Evolutionary conservation across 2,329 filamentous ascomycete genomes (phyloP).

Genomic region (Neofusicoccum laricinum): DNA sequence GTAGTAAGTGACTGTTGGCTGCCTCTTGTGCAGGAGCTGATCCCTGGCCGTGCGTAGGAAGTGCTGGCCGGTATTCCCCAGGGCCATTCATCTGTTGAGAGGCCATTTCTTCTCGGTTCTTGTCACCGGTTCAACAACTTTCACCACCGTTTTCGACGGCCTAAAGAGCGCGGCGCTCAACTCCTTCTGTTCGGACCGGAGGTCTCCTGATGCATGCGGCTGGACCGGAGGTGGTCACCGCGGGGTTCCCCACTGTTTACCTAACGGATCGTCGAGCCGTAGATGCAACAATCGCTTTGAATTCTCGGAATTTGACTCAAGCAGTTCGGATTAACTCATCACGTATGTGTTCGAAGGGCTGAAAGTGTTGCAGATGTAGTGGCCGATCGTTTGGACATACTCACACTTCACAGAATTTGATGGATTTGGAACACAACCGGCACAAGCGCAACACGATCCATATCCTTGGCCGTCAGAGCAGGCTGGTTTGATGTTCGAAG

Average conservation of each 20-base stretch:
- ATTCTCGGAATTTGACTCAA: neutral
- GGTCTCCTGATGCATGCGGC: no score
- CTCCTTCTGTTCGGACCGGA: no score
- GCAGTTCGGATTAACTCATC: no score
- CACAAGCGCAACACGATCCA: no score
- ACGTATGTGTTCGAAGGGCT: no score
- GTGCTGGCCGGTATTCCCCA: no score
- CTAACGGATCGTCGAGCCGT: neutral
- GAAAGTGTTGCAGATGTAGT: neutral
- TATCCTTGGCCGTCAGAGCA: neutral
- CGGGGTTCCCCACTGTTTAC: conserved; percentile 1
- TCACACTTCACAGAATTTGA: no score
- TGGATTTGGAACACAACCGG: neutral
- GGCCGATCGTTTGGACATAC: neutral
- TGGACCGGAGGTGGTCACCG: neutral
- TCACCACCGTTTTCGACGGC: no score
- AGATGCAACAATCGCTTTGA: neutral
- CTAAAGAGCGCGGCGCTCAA: no score
- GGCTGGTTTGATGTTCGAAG: neutral
- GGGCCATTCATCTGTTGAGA: neutral
- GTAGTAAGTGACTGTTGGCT: neutral
- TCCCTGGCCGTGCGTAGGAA: neutral
- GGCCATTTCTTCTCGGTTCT: neutral
- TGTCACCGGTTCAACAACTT: no score
- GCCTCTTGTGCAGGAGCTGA: neutral